Base-by-base conservation (phyloP, 352 stramenopile species). In the Globisporangium barbulae region DNA sequence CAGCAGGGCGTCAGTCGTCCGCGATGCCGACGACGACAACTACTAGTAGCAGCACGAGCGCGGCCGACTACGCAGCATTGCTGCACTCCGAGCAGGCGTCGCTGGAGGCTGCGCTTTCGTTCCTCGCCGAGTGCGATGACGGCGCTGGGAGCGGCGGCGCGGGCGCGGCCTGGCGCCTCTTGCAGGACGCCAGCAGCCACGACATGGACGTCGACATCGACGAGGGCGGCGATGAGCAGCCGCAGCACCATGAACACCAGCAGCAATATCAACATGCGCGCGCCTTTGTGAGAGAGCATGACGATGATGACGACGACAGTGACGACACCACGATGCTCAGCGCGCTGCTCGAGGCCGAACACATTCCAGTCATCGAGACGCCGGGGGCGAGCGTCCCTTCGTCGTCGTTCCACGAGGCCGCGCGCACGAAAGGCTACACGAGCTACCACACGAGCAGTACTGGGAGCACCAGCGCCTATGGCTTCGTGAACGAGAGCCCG, bases 51-150 rank as follows among this genome's bases (percentile, higher is more conserved):
- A 45, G 30, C 33, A 21, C 57, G 15, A 45, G 30, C 33, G 31
- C 57, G 15, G 49, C 35, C 17, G 59, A 65, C 59, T 65, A 53
- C 49, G 37, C 59, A 48, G 42, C 50, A 35, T 22, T 62, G 37
- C 56, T 52, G 25, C 41, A 33, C 30, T 52, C 41, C 4, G 56
- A 62, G 21, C 37, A 62, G 30, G 56, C 56, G 42, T 76, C 77
- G 67, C 72, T 70, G 42, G 64, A 83, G 47, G 73, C 79, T 48
- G 73, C 74, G 30, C 69, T 83, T 53, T 65, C 68, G n/a, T 59
- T 83, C 50, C 60, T 83, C 39, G 67, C 65, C 5, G 71, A 81
- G 31, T 75, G 68, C 64, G 68, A 77, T 30, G 73, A 64, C 59
- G 61, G 70, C 44, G 71, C 69, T 44, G 61, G 68, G 48, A 59